A percentile compares a stretch with the other conserved stretches of the same genome.
Evolutionary conservation across 306 rosid genomes (phyloP).

Genomic region (Delonix regia): DNA sequence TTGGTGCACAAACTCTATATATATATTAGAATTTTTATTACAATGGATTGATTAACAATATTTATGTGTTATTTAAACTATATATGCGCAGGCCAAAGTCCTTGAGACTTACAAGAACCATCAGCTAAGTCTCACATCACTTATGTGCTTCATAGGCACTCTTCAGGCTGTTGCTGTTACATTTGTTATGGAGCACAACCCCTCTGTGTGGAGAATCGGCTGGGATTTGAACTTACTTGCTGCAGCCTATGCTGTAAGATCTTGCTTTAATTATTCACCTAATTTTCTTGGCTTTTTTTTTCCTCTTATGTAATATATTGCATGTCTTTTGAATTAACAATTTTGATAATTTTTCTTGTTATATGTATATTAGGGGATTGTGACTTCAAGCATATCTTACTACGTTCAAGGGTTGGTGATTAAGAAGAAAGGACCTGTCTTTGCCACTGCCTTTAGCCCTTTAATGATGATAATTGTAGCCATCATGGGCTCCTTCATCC

Average conservation of each 20-base stretch:
- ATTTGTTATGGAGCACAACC: conserved; percentile 70
- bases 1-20: too few relatives aligned
- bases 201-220: conserved; percentile 84
- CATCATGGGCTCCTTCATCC: conserved; percentile 83
- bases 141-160: conserved; percentile 79
- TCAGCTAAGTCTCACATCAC: conserved; percentile 77
- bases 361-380: conserved; percentile 67
- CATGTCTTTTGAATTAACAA: not conserved
- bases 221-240: conserved; percentile 94
- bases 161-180: conserved; percentile 88
- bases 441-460: conserved; percentile 98
- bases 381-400: conserved; percentile 85
- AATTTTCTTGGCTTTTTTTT: too few relatives aligned
- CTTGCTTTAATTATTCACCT: not conserved
- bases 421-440: conserved; percentile 87
- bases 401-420: conserved; percentile 96
- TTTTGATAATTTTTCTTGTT: not conserved
- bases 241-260: conserved; percentile 92
- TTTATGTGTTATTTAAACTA: not conserved
- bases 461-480: conserved; percentile 94
- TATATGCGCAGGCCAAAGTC: conserved; percentile 56
- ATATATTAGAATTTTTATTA: too few relatives aligned
- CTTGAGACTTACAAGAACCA: conserved; percentile 84
- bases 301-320: too few relatives aligned
- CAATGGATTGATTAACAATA: not conserved